Evolutionary conservation across 2,329 filamentous ascomycete genomes (phyloP).

Genomic region (Fusarium albosuccineum): DNA sequence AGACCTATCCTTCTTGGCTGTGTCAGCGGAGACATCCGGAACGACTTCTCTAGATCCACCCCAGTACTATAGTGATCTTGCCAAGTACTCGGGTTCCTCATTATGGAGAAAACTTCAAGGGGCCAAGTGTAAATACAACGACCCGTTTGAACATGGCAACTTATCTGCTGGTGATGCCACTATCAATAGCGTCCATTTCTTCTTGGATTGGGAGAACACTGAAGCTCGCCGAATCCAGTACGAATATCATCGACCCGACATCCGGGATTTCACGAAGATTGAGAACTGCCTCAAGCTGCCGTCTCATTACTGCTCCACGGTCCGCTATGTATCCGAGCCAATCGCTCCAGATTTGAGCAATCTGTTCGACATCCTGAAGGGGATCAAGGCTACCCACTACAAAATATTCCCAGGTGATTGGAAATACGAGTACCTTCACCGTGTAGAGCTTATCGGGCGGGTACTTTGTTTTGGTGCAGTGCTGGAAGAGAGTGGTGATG

Average conservation of each 20-base stretch:
- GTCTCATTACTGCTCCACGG: constrained; percentile 17
- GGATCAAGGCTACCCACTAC: constrained; percentile 1
- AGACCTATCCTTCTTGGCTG: constrained; percentile 4
- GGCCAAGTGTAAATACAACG: not conserved
- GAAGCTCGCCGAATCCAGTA: constrained; percentile 20
- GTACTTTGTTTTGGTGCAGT: constrained; percentile 33
- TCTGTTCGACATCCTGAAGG: constrained; percentile 18
- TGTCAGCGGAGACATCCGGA: not conserved
- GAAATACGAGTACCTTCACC: not conserved
- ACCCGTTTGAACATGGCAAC: not conserved
- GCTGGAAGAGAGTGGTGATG: not conserved
- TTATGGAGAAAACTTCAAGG: constrained; percentile 14
- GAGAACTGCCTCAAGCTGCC: constrained; percentile 28
- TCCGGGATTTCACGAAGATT: constrained; percentile 10
- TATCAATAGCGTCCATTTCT: not conserved
- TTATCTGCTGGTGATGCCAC: not conserved
- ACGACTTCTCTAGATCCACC: constrained; percentile 7
- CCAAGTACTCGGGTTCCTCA: not conserved
- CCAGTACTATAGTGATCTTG: constrained; percentile 15
- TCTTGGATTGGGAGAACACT: constrained; percentile 20
- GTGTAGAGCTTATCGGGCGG: constrained; percentile 13
- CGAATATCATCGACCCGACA: constrained; percentile 12
- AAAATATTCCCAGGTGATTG: constrained; percentile 19
- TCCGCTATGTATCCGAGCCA: constrained; percentile 29
- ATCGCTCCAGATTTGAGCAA: constrained; percentile 30